Evolutionary conservation across 768 basidiomycete species (phyloP), one percentile per base, ranked within the genome.

Genomic region (Austroboletus eburneus): DNA sequence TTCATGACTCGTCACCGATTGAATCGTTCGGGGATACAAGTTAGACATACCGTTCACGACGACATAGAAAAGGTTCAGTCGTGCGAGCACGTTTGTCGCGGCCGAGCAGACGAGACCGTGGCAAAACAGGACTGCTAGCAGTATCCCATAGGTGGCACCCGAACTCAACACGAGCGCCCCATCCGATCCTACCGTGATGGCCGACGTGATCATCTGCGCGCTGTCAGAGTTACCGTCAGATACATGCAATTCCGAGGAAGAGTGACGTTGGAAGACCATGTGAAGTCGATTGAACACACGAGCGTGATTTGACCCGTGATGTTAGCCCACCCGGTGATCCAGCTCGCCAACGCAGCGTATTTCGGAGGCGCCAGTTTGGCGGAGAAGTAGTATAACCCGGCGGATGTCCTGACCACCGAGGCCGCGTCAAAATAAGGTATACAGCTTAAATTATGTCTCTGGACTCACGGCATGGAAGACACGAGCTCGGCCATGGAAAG

Each of bases 381-480:
- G 2, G 85, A 83, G 63, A 87, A 87, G 62, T 87, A 88, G 61
- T 87, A 87, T 16, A 88, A 69, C 1, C 85, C 86, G 7, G 86
- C 85, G 51, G 85, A 87, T 20, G 86, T 88, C 43, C 85, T 87
- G 17, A 30, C 17, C 21, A 40, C 39, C 35, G 30, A 41, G n/a
- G 9, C 35, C 24, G 21, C 45, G 39, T 39, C 38, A 20, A 20
- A 24, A n/a, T 32, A 27, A 10, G 24, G 48, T 23, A 3, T 13
- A 39, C 8, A 35, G n/a, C 0, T 10, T 12, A 41, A 10, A 29
- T 29, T 23, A 9, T 21, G 36, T 37, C 18, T 8, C n/a, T n/a
- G n/a, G 34, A 73, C 80, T 62, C 63, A 87, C 85, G 85, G 85
- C 85, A 87, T 87, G 3, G 83, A 75, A 2, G 85, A 85, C 1